Conservation (phyloP, 495 filamentous ascomycete species). For the Amphirosellinia nigrospora region DNA sequence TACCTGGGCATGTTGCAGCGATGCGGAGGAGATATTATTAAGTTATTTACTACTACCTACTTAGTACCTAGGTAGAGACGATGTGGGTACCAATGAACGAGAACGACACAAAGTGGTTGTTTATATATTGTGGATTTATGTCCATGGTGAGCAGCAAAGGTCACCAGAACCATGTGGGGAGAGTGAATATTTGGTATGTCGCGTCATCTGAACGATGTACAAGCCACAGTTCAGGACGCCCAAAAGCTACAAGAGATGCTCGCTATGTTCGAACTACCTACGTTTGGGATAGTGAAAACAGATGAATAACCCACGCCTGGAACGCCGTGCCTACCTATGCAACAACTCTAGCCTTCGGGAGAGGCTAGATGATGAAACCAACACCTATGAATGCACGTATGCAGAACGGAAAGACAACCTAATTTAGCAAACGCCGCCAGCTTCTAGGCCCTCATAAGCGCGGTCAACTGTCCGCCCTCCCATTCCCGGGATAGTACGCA, state of each 20-base stretch:
- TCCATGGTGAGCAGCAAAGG: background rate
- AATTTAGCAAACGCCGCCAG: slow-evolving; percentile 22
- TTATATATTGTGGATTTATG: background rate
- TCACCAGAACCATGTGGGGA: background rate
- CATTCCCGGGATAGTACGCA: slow-evolving; percentile 64
- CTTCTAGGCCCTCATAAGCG: slow-evolving; percentile 51
- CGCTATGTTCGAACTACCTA: background rate
- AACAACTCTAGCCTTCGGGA: slow-evolving; percentile 19
- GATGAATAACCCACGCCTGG: slow-evolving; percentile 12
- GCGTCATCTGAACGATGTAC: background rate
- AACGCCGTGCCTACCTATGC: slow-evolving; percentile 25
- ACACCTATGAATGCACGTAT: slow-evolving; percentile 23
- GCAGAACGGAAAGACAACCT: background rate
- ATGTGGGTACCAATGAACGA: background rate
- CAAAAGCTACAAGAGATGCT: background rate
- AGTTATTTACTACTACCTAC: slow-evolving; percentile 4
- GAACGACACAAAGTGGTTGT: background rate
- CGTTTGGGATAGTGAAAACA: background rate
- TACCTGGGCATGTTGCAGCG: background rate
- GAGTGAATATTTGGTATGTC: background rate
- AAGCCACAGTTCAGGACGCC: background rate
- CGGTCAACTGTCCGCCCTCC: slow-evolving; percentile 65
- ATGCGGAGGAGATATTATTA: background rate
- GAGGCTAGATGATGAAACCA: slow-evolving; percentile 16
- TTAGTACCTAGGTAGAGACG: no score